These are phyloP conservation scores for Saturnispora halmiae DNA, from an alignment of 805 yeast species.

Conservation along the genomic window DNA sequence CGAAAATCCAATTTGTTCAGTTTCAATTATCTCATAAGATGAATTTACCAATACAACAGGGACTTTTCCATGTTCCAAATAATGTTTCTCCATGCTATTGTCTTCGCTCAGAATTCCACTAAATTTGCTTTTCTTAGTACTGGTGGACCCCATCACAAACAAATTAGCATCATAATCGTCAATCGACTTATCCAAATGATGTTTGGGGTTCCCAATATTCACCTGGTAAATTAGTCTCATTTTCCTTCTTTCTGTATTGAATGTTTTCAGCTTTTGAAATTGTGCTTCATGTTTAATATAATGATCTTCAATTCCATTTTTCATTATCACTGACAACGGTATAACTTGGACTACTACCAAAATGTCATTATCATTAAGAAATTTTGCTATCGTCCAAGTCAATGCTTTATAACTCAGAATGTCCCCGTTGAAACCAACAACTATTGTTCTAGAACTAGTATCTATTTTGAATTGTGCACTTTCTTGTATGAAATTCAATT, in stretches of 20 bases:
- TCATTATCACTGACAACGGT: constrained; percentile 24
- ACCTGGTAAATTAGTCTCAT: constrained; percentile 37
- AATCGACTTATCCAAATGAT: constrained; percentile 32
- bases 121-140: constrained; percentile 31
- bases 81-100: constrained; percentile 39
- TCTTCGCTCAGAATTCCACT: constrained; percentile 30
- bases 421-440: constrained; percentile 35
- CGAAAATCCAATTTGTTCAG: too few relatives aligned
- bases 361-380: constrained; percentile 38
- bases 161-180: constrained; percentile 38
- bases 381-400: constrained; percentile 37
- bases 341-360: constrained; percentile 37
- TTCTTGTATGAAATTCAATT: constrained; percentile 32
- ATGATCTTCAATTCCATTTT: constrained; percentile 22
- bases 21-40: constrained; percentile 14
- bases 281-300: constrained; percentile 29
- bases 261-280: constrained; percentile 25
- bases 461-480: constrained; percentile 27
- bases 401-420: constrained; percentile 35
- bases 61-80: constrained; percentile 36
- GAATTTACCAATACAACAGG: constrained; percentile 41
- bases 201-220: constrained; percentile 36
- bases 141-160: constrained; percentile 38
- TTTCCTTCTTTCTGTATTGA: constrained; percentile 30
- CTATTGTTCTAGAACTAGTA: constrained; percentile 32